A percentile compares a stretch with the other conserved stretches of the same genome.
These are phyloP conservation scores for Scalesia atractyloides DNA, from an alignment of 129 eudicot species.

Conservation along the genomic window DNA sequence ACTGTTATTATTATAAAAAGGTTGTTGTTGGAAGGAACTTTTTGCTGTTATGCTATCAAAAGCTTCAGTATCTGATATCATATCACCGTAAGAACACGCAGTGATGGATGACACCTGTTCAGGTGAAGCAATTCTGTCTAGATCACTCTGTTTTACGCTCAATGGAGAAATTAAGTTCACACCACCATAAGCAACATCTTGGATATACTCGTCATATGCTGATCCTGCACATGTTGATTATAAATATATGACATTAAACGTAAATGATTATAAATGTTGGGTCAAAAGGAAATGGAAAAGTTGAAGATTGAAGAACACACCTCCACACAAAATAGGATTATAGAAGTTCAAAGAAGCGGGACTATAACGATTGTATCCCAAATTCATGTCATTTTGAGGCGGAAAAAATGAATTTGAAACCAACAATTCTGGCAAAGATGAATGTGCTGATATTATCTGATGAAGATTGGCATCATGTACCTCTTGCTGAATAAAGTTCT, in stretches of 20 bases:
- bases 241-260: constrained; percentile 3
- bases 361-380: constrained; percentile 17
- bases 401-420: constrained; percentile 22
- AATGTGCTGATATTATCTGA: constrained; percentile 29
- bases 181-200: constrained; percentile 36
- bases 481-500: constrained; percentile 30
- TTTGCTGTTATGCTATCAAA: constrained; percentile 39
- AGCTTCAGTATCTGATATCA: constrained; percentile 41
- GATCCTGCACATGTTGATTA: constrained; percentile 39
- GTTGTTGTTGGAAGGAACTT: constrained; percentile 24
- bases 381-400: constrained; percentile 29
- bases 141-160: constrained; percentile 40
- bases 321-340: constrained; percentile 31
- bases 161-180: constrained; percentile 24
- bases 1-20: constrained; percentile 37
- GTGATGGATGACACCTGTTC: constrained; percentile 56
- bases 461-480: constrained; percentile 31
- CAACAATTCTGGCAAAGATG: constrained; percentile 29
- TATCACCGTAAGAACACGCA: constrained; percentile 46
- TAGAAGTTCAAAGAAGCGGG: not conserved
- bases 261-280: not conserved
- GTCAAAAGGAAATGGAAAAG: constrained; percentile 3
- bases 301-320: constrained; percentile 33
- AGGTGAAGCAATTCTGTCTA: constrained; percentile 46
- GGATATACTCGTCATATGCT: constrained; percentile 23